Evolutionary conservation across 2,329 filamentous ascomycete species (phyloP).

Genomic region (Apiospora pterosperma): DNA sequence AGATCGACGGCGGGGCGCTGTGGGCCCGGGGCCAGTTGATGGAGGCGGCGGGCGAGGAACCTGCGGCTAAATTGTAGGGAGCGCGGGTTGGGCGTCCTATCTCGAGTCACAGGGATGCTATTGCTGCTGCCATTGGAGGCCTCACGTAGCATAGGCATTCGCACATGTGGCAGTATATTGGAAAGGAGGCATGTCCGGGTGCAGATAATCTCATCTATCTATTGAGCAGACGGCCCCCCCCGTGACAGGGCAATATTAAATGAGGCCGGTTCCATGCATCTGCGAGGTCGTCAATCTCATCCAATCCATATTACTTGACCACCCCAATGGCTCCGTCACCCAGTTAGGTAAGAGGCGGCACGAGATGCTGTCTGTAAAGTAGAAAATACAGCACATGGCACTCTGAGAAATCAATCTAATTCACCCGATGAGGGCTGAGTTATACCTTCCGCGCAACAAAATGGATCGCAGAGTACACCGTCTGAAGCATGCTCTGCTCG

Average conservation of each 20-base stretch:
- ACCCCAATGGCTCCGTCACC: neutral
- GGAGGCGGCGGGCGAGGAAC: slow-evolving; percentile 19
- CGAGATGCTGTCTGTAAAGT: neutral
- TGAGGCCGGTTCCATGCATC: neutral
- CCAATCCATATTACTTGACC: neutral
- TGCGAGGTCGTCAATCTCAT: neutral
- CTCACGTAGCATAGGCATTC: neutral
- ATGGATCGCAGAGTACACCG: slow-evolving; percentile 72
- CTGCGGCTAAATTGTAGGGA: slow-evolving; percentile 16
- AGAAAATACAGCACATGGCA: too few species aligned
- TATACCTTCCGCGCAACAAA: slow-evolving; percentile 77
- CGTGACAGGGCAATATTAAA: neutral
- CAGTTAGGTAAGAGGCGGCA: neutral
- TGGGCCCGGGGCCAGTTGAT: slow-evolving; percentile 45
- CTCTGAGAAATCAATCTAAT: neutral
- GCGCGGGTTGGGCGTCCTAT: slow-evolving; percentile 10
- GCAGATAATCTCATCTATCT: neutral
- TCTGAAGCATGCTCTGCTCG: slow-evolving; percentile 78
- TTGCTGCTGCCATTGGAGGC: too few species aligned
- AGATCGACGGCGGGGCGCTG: slow-evolving; percentile 66
- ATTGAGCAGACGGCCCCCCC: neutral
- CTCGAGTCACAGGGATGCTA: neutral
- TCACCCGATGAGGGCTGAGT: neutral
- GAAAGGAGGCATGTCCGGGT: neutral
- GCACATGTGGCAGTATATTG: neutral